Base-by-base conservation (phyloP, 1,139 yeast species). In the Pneumocystis canis region DNA sequence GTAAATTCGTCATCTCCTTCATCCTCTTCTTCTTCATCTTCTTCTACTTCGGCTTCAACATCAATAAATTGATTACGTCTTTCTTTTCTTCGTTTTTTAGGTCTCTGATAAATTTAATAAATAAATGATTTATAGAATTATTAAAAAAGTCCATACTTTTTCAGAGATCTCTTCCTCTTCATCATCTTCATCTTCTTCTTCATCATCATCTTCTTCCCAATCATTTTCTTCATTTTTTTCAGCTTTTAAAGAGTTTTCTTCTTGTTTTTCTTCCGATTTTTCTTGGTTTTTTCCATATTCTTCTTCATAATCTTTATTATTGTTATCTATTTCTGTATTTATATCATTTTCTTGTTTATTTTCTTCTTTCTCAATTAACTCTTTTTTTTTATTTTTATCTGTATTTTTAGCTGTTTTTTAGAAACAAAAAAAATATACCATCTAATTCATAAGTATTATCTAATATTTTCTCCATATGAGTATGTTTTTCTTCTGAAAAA, bases 21-120 rank as follows among this genome's bases (percentile, higher is more conserved):
- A n/a, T 89, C 85, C 56, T 85, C 90, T 57, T 92, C 98, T 68
- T 92, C 98, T 65, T 92, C 98, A 69, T 92, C 98, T 66, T 92
- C 97, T 73, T 94, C 96, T 65, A 92, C 99, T 73, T 92, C 98
- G 65, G 99, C 99, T 78, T 92, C 98, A 64, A 92, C 95, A 86
- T 92, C 99, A 75, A 92, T 81, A 75, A 92, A 92, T 78, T 87
- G 92, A 74, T 92, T 92, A 80, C 75, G 85, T 79, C 73, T 82
- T 82, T 73, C 79, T 77, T 84, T 4, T 80, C 87, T 18, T 77
- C 89, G 41, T 80, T 95, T 2, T 79, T 92, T 5, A 80, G 65
- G 59, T 64, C 61, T 53, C 80, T 87, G 0, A 81, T 87, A 0
- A 79, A 84, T 1, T 80, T 83, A 0, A 79, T 79, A 1, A 79